Evolutionary conservation across 192 early-diverging fungal species (phyloP), one percentile per base, ranked within the genome.

Genomic region (Entophlyctis helioformis): DNA sequence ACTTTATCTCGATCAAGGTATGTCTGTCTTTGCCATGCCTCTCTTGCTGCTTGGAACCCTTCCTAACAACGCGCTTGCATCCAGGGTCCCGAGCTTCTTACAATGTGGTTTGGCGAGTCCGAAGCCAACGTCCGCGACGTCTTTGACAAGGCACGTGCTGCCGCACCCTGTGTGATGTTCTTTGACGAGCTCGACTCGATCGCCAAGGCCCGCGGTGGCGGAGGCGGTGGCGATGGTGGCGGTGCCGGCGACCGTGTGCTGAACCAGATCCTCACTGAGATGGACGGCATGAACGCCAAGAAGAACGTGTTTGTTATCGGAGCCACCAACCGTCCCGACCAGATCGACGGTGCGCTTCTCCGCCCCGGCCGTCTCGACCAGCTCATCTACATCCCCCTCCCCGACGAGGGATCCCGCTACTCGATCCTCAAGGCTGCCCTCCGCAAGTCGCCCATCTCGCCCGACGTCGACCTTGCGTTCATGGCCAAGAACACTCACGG

Each of bases 231-330:
- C 42, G 92, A 92, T 59, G 83, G 72, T 18, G 87, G 87, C 27
- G 95, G 93, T 59, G 87, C 91, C 23, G 87, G 91, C 38, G 95
- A 96, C 58, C 89, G 95, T 69, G 93, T 98, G 18, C 76, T 98
- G 27, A 98, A 96, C 75, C 93, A 96, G 74, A 90, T 98, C 50
- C 69, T 98, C 53, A 96, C 95, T 11, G 95, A 96, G 67, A 96
- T 98, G 91, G 95, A 98, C 54, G 95, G 95, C 56, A 98, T 98
- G 95, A 93, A 93, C 57, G 90, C 90, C 47, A 95, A 95, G 74
- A 96, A 96, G 79, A 91, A 95, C 60, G 93, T 98, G 28, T 98
- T 98, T 67, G 90, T 98, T 40, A 98, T 98, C 70, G 95, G 93
- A 46, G 95, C 95, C 21, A 98, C 95, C 45, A 98, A 98, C 69